Evolutionary conservation across 2,329 filamentous ascomycete genomes (phyloP).

Genomic region (Apiospora arundinis): DNA sequence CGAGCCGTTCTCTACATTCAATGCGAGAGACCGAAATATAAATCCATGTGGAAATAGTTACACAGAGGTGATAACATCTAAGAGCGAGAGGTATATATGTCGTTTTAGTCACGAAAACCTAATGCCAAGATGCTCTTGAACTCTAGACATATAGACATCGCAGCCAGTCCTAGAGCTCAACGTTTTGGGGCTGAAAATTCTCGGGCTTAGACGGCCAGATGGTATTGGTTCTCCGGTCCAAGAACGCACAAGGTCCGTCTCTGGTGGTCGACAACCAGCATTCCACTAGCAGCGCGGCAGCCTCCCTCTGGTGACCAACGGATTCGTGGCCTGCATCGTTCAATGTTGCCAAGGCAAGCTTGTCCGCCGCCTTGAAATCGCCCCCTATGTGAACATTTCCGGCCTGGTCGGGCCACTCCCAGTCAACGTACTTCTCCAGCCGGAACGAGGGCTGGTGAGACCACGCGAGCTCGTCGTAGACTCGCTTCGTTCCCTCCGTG

Average conservation of each 20-base stretch:
- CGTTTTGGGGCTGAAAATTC: background rate
- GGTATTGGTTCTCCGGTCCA: background rate
- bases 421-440: conserved; percentile 22
- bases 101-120: background rate
- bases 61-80: too few species aligned
- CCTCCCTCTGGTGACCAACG: conserved; percentile 25
- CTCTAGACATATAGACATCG: too few species aligned
- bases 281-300: conserved; percentile 22
- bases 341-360: conserved; percentile 21
- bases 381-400: conserved; percentile 20
- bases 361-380: conserved; percentile 24
- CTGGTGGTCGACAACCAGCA: conserved; percentile 22
- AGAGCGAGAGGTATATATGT: too few species aligned
- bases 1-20: background rate
- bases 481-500: conserved; percentile 26
- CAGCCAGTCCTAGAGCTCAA: background rate
- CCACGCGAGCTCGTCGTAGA: conserved; percentile 25
- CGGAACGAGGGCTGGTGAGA: conserved; percentile 25
- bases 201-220: background rate
- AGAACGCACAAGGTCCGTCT: conserved; percentile 22
- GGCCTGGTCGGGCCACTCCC: conserved; percentile 23
- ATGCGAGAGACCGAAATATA: background rate
- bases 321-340: conserved; percentile 26
- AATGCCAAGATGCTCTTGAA: background rate
- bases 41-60: too few species aligned